Evolutionary conservation across 371 early-diverging fungal genomes (phyloP).

Genomic region (Lichtheimia ornata): DNA sequence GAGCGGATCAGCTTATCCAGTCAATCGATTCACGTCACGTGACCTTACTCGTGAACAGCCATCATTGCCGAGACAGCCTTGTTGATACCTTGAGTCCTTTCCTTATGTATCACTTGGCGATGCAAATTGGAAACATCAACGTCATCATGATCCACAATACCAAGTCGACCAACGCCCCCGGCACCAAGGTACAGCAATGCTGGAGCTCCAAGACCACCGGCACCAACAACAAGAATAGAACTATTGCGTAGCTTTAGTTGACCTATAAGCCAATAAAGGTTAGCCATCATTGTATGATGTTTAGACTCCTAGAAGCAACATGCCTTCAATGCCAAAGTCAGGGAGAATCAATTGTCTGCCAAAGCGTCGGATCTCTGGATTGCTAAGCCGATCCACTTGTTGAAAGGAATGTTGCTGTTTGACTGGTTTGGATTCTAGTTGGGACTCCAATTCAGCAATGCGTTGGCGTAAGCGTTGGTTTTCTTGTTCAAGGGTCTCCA

Average conservation of each 20-base stretch:
- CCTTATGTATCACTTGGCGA: slow-evolving; percentile 94
- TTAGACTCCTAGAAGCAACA: not conserved
- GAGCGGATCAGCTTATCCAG: not conserved
- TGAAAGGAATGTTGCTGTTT: slow-evolving; percentile 18
- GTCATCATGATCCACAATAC: slow-evolving; percentile 94
- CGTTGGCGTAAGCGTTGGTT: slow-evolving; percentile 25
- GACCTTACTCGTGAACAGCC: slow-evolving; percentile 57
- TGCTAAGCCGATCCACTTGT: slow-evolving; percentile 34
- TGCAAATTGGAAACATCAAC: slow-evolving; percentile 97
- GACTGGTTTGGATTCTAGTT: slow-evolving; percentile 8
- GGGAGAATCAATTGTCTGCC: slow-evolving; percentile 93
- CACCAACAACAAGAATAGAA: slow-evolving; percentile 91
- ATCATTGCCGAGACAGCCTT: slow-evolving; percentile 85
- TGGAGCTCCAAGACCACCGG: slow-evolving; percentile 97
- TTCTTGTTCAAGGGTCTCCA: not conserved
- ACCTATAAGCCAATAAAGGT: slow-evolving; percentile 44
- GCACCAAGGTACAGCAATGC: slow-evolving; percentile 90
- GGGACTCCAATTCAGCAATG: slow-evolving; percentile 31
- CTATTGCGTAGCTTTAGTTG: slow-evolving; percentile 81
- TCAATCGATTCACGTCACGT: not conserved
- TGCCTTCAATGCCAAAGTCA: slow-evolving; percentile 80
- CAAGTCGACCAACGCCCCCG: slow-evolving; percentile 90
- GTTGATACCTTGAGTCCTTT: slow-evolving; percentile 67
- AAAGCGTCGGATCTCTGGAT: slow-evolving; percentile 84
- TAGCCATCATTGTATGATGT: not conserved